Percentiles rank a stretch among this genome's conserved stretches.
These are phyloP conservation scores for Mycena capillaripes DNA, from an alignment of 768 basidiomycete genomes.

Conservation along the genomic window DNA sequence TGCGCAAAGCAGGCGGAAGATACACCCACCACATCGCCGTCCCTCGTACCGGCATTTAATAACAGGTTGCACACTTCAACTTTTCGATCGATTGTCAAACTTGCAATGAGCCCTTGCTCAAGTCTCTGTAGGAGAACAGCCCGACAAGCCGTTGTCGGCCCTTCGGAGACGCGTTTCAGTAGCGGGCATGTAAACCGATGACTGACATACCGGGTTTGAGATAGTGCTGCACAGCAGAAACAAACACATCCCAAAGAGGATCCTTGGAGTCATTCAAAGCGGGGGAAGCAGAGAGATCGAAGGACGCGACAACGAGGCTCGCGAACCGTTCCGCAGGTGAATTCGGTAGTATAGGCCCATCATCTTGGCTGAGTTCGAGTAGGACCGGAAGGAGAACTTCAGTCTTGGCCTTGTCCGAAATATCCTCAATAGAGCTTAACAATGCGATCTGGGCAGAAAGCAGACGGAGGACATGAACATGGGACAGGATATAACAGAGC, in stretches of 20 bases:
- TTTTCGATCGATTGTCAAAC: constrained; percentile 66
- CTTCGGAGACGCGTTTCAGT: constrained; percentile 46
- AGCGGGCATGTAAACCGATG: not conserved
- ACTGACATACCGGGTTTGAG: constrained; percentile 61
- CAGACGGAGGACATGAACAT: constrained; percentile 71
- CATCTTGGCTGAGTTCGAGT: constrained; percentile 49
- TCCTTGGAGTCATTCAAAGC: constrained; percentile 61
- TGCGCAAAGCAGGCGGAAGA: not conserved
- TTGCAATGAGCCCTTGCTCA: constrained; percentile 68
- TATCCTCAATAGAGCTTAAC: constrained; percentile 59
- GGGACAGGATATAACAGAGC: constrained; percentile 85
- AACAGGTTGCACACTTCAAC: constrained; percentile 68
- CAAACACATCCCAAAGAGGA: constrained; percentile 66
- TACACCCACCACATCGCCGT: constrained; percentile 62
- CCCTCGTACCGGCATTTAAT: constrained; percentile 64
- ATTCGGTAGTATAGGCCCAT: constrained; percentile 35
- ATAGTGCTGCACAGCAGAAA: constrained; percentile 56
- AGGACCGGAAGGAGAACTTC: constrained; percentile 74
- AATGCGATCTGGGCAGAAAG: constrained; percentile 65
- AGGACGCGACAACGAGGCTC: constrained; percentile 59
- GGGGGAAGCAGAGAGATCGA: constrained; percentile 61
- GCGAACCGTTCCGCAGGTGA: constrained; percentile 52
- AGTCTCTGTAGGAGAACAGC: constrained; percentile 59
- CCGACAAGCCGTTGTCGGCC: constrained; percentile 53
- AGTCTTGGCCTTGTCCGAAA: constrained; percentile 63